Evolutionary conservation across 1,284 basidiomycete genomes (phyloP), one percentile per base, ranked within the genome.

Genomic region (Trametes versicolor): DNA sequence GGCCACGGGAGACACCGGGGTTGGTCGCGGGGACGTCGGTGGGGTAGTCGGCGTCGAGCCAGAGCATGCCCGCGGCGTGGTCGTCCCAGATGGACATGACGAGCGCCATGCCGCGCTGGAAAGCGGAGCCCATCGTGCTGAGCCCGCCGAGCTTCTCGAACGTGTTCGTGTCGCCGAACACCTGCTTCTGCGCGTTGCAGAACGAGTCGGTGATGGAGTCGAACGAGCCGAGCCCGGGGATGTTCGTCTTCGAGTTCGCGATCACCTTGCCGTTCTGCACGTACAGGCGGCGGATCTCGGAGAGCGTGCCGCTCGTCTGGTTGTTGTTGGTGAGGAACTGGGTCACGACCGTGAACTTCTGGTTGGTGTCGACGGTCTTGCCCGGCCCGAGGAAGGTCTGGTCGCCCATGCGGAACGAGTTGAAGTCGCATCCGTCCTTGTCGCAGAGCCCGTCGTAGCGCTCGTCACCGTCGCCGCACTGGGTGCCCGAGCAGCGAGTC

Each of bases 21-120:
- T 67, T 63, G 63, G 76, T 75, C 13, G 83, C 71, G 69, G 76
- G 70, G 29, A 71, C 75, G 69, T 70, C 71, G 62, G 78, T 77
- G 49, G 85, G 85, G 77, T 86, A 86, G 78, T 76, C 76, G 69
- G 76, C 78, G 76, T 87, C 85, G 74, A 87, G 82, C 86, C 86
- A 87, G 71, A 85, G 80, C 85, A 87, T 86, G 72, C 82, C 76
- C 65, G 78, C 84, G 43, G 78, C 77, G 67, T 85, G 77, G 76
- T 87, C 85, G 66, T 86, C 84, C 85, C 85, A 86, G 64, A 87
- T 70, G 69, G 77, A 80, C 71, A 88, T 71, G 52, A 83, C 83
- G 37, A 88, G 75, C 9, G 86, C 85, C 80, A 87, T 82, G 58
- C 86, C 85, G 70, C 50, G 69, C 68, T 57, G 84, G 70, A 29